Base-by-base conservation (phyloP, 352 stramenopile species). In the Globisporangium heterothallicum region DNA sequence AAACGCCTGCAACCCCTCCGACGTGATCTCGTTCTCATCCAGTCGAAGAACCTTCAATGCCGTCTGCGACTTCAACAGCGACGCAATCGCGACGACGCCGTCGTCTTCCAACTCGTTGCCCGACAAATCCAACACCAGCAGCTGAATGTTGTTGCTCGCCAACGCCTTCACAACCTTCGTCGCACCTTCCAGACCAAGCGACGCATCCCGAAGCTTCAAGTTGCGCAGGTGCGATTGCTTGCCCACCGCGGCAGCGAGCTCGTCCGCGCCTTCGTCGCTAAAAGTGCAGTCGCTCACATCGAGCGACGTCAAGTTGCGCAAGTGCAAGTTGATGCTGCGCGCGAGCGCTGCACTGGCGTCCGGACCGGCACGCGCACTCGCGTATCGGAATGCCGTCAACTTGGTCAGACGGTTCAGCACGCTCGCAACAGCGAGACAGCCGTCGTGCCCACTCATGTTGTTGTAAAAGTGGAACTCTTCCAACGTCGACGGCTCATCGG, bases 201-300 rank as follows among this genome's bases (percentile, higher is more conserved):
- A 91, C 27, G 88, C 95, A 47, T 97, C 88, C 36, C 86, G 78
- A 10, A 98, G 70, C 72, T 97, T 92, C 45, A 97, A 73, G 52
- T 72, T 75, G 30, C 68, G 70, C 34, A 98, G 64, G 19, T 76
- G 55, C 30, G 70, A 72, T 53, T 92, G 86, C 30, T 71, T 64
- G 34, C 58, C 56, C 2, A 97, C 66, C 3, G 84, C 86, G 14
- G 66, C 59, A 2, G 86, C 87, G 3, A 98, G 72, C 19, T 82
- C 68, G 16, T 68, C 65, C 0, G 56, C 73, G 26, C 88, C 89
- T 14, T 86, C 79, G 34, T 82, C 81, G 19, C 83, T 71, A 56
- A 98, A 97, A 29, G 83, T 92, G 63, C 92, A 97, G 59, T 98
- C 93, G 46, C 84, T 92, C 46, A 98, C 66, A 58, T 98, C 92